Evolutionary conservation across 169 alveolate genomes (phyloP).

Genomic region (Eimeria tenella): DNA sequence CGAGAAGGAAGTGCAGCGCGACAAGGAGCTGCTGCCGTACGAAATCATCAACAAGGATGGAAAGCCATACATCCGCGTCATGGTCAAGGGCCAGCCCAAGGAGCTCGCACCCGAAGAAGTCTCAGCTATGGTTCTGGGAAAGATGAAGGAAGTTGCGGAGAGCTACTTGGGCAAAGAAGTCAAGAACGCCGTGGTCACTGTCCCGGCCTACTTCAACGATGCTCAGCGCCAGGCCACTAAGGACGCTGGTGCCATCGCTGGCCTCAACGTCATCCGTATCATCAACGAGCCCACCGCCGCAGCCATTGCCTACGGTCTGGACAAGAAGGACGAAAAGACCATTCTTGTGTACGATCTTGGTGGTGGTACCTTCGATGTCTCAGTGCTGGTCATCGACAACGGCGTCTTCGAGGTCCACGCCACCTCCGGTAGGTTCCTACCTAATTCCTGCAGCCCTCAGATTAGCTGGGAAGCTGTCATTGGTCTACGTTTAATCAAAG

Average conservation of each 20-base stretch:
- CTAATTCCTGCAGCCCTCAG: neutral
- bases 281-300: conserved; percentile 99
- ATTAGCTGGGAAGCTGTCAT: neutral
- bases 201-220: conserved; percentile 98
- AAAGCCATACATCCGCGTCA: conserved; percentile 96
- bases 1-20: conserved; percentile 97
- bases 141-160: conserved; percentile 98
- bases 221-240: conserved; percentile 99
- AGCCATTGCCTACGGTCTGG: conserved; percentile 99
- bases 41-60: conserved; percentile 95
- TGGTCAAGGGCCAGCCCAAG: conserved; percentile 93
- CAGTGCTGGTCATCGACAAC: conserved; percentile 97
- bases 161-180: conserved; percentile 97
- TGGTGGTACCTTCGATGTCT: conserved; percentile 99
- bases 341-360: conserved; percentile 99
- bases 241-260: conserved; percentile 99
- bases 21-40: conserved; percentile 97
- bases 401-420: conserved; percentile 99
- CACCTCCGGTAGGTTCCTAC: conserved; percentile 92
- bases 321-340: conserved; percentile 96
- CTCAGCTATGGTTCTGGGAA: conserved; percentile 97
- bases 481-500: neutral
- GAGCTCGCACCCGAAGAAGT: conserved; percentile 99
- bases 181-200: conserved; percentile 86
- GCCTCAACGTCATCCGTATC: conserved; percentile 98